Conservation (phyloP, 108 stramenopile species). For the Parietichytrium sp. region DNA sequence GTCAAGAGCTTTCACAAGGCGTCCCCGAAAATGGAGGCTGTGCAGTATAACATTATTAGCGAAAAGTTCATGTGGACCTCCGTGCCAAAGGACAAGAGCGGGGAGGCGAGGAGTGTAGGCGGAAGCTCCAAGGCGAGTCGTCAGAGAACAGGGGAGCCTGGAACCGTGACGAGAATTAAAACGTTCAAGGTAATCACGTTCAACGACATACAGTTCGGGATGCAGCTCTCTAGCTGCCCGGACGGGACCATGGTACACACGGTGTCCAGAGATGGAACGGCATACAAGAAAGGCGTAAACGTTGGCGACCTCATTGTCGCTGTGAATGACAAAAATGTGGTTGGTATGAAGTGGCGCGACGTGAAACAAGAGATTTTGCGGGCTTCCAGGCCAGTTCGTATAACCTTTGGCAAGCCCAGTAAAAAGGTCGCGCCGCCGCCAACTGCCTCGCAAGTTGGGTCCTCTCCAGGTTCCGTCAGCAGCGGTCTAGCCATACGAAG, state of each 20-base stretch:
- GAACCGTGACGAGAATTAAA: background rate
- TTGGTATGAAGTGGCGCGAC: background rate
- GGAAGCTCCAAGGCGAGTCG: background rate
- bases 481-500: background rate
- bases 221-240: background rate
- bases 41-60: slow-evolving; percentile 21
- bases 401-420: background rate
- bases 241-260: background rate
- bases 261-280: background rate
- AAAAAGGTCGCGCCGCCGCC: no score
- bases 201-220: background rate
- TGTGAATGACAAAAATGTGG: background rate
- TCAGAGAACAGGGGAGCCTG: background rate
- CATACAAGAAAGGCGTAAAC: background rate
- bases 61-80: background rate
- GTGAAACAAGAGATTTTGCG: background rate
- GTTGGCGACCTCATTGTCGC: background rate
- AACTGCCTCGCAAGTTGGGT: background rate
- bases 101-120: background rate
- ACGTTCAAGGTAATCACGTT: background rate
- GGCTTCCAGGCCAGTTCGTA: background rate
- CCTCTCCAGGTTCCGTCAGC: background rate
- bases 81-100: background rate
- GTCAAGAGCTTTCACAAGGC: background rate
- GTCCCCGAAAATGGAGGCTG: background rate